phyloP scores from a whole-genome alignment of 2,329 filamentous ascomycete genomes.

The Penicillium sp. region DNA sequence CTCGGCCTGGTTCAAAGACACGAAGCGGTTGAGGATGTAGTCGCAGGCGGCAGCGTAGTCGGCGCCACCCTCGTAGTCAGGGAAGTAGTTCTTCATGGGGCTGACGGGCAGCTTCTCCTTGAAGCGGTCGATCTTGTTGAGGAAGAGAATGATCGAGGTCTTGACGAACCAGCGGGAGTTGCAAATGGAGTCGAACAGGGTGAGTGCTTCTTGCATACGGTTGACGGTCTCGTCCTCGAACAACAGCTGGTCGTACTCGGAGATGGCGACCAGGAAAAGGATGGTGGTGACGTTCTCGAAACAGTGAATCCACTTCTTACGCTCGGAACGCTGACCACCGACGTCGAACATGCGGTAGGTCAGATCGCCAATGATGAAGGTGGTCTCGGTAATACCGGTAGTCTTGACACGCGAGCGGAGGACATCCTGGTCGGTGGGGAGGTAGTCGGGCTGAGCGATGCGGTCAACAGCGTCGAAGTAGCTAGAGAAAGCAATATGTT shows the following conservation, averaged over 20 bases:
- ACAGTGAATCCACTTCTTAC: slow-evolving; percentile 99
- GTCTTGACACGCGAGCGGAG: slow-evolving; percentile 96
- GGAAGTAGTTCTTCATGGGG: slow-evolving; percentile 79
- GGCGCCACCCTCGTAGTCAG: slow-evolving; percentile 84
- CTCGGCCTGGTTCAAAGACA: slow-evolving; percentile 97
- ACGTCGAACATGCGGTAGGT: slow-evolving; percentile 99
- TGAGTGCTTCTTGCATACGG: slow-evolving; percentile 75
- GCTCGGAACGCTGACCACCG: slow-evolving; percentile 91
- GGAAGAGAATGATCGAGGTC: slow-evolving; percentile 74
- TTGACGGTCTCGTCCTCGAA: slow-evolving; percentile 95
- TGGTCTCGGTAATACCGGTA: slow-evolving; percentile 95
- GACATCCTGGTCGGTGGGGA: slow-evolving; percentile 94
- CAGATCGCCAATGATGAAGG: slow-evolving; percentile 91
- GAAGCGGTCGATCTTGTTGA: slow-evolving; percentile 78
- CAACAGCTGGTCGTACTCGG: slow-evolving; percentile 93
- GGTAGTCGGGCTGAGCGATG: slow-evolving; percentile 88
- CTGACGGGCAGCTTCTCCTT: slow-evolving; percentile 76
- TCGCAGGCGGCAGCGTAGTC: slow-evolving; percentile 96
- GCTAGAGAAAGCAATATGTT: slow-evolving; percentile 55
- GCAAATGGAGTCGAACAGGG: slow-evolving; percentile 74
- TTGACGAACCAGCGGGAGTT: slow-evolving; percentile 76
- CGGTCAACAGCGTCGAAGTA: slow-evolving; percentile 96
- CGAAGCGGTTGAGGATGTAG: slow-evolving; percentile 98
- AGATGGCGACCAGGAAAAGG: slow-evolving; percentile 94
- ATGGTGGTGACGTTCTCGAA: slow-evolving; percentile 98